Evolutionary conservation across 371 early-diverging fungal species (phyloP), one percentile per base, ranked within the genome.

Genomic region (Apophysomyces ossiformis): DNA sequence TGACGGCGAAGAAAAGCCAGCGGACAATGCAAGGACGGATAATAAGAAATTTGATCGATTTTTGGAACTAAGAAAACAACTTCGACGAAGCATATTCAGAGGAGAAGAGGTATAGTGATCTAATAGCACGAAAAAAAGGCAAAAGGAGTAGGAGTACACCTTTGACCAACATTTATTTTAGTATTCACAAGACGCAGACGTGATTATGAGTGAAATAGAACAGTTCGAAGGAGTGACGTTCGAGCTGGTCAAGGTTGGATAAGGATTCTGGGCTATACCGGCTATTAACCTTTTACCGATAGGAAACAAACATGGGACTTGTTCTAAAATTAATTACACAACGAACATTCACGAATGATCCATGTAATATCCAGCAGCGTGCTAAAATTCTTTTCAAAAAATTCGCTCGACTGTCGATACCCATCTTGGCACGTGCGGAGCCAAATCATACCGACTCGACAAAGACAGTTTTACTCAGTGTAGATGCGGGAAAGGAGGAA

Each of bases 261-360:
- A 18, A 9, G 39, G 7, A 21, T 41, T 66, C 37, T 21, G 7
- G 8, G 26, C 13, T 32, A 41, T n/a, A 8, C 2, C 37, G 21
- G 54, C 21, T 50, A 16, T 50, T 13, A 35, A 59, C 21, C 13
- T 58, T 13, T n/a, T 43, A 15, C n/a, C 47, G 18, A 16, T 56
- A 82, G 79, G 78, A 82, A 70, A 79, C 82, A n/a, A 78, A 69
- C 26, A 82, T 82, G 82, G 82, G 82, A 21, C 75, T 74, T 56
- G 60, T 82, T 8, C 68, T 82, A 61, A 82, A 82, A 61, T 58
- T 79, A 41, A 77, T 81, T 46, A 65, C 76, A 18, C 71, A 78
- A 67, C 65, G 62, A 57, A 44, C 64, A 35, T 81, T 81, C 46
- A 61, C 64, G 56, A 65, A 71, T n/a, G 81, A 81, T 63, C 73